phyloP scores from a whole-genome alignment of 495 filamentous ascomycete species.

The Aspergillus saccharolyticus region DNA sequence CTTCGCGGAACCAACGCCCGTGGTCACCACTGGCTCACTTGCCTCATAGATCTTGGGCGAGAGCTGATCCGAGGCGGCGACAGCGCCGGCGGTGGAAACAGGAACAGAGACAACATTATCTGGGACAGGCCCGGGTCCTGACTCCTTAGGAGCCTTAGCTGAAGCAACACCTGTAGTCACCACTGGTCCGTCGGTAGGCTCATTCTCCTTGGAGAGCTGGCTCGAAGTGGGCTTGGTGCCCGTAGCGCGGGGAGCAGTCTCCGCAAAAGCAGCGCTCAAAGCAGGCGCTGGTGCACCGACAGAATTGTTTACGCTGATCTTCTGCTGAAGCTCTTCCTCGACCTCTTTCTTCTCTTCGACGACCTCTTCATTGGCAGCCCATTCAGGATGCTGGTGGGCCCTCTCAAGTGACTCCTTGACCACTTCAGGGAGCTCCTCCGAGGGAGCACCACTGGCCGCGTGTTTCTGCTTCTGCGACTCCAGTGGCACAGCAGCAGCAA shows the following conservation, averaged over 20 bases:
- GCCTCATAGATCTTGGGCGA: not conserved
- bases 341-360: conserved; percentile 75
- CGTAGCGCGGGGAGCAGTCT: conserved; percentile 35
- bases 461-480: conserved; percentile 51
- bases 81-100: not conserved
- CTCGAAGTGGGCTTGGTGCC: conserved; percentile 24
- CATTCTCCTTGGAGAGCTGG: conserved; percentile 40
- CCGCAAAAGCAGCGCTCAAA: conserved; percentile 36
- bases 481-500: conserved; percentile 66
- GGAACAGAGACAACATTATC: not conserved
- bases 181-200: conserved; percentile 28
- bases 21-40: not conserved
- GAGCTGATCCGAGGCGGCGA: not conserved
- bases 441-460: conserved; percentile 44
- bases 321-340: conserved; percentile 61
- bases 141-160: conserved; percentile 4
- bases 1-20: not conserved
- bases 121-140: not conserved
- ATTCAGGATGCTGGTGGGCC: conserved; percentile 63
- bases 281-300: conserved; percentile 52
- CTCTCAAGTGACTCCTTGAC: conserved; percentile 69
- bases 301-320: conserved; percentile 44
- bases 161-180: conserved; percentile 34
- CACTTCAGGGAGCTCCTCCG: conserved; percentile 57
- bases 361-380: conserved; percentile 58